These are phyloP conservation scores for Verticillium tricorpus DNA, from an alignment of 2,329 filamentous ascomycete genomes.

Conservation along the genomic window DNA sequence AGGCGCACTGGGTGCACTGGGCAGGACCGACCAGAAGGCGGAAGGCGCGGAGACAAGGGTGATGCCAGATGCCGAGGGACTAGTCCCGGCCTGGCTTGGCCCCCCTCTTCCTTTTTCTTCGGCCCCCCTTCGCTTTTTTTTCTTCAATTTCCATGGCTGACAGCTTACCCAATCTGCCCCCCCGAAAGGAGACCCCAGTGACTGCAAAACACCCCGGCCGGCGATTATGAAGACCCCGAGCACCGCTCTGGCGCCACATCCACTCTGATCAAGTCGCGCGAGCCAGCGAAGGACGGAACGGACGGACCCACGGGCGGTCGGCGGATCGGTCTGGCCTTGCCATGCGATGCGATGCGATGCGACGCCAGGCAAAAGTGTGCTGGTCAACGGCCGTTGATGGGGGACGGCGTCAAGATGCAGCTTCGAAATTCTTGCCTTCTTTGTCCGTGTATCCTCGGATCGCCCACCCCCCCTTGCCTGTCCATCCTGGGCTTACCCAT, in stretches of 20 bases:
- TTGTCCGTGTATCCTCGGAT: neutral
- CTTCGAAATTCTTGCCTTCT: no score
- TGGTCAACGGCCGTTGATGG: no score
- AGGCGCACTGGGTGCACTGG: neutral
- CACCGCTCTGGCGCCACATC: neutral
- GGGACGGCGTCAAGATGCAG: no score
- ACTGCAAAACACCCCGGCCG: neutral
- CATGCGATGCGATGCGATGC: neutral
- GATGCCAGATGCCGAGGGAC: slow-evolving; percentile 1
- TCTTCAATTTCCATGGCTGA: neutral
- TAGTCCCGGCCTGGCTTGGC: neutral
- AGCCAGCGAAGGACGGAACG: neutral
- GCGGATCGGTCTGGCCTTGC: neutral
- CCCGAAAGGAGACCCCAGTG: neutral
- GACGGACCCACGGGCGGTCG: neutral
- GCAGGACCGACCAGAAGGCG: neutral
- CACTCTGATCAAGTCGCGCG: neutral
- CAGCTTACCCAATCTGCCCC: neutral
- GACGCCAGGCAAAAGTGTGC: no score
- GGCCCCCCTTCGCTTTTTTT: neutral
- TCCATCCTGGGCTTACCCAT: neutral
- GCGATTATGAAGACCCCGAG: neutral
- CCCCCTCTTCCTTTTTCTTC: neutral
- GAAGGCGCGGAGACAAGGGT: slow-evolving; percentile 2
- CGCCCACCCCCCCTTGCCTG: neutral